Evolutionary conservation across 345 rosid species (phyloP).

Genomic region (Euphorbia lathyris): DNA sequence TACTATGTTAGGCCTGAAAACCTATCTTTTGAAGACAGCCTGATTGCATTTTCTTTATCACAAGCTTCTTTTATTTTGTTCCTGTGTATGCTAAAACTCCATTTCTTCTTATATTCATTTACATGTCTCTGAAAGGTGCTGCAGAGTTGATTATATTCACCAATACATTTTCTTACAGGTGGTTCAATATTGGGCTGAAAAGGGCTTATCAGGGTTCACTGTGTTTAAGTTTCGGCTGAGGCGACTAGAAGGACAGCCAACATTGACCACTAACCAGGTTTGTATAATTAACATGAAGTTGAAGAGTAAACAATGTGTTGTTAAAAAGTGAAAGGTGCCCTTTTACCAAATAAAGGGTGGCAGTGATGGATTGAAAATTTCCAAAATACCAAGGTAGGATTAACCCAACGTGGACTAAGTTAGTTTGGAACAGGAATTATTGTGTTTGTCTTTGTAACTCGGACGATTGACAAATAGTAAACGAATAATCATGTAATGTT

Average conservation of each 20-base stretch:
- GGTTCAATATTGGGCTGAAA: constrained; percentile 74
- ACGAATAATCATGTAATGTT: too few species aligned
- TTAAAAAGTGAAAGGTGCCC: background rate
- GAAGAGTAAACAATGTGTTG: background rate
- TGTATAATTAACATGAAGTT: background rate
- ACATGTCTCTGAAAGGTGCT: background rate
- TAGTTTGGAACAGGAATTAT: too few species aligned
- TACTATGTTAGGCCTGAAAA: background rate
- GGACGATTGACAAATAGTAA: too few species aligned
- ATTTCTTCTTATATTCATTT: background rate
- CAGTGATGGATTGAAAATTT: background rate
- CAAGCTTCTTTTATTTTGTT: background rate
- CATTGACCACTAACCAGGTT: constrained; percentile 87
- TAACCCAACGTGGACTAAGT: too few species aligned
- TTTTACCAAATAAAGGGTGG: background rate
- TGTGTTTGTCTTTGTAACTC: too few species aligned
- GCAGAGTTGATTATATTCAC: background rate
- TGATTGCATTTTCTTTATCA: background rate
- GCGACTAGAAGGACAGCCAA: constrained; percentile 75
- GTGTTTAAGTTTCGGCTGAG: constrained; percentile 69
- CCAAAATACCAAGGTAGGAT: too few species aligned
- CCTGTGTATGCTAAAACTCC: background rate
- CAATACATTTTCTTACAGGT: constrained; percentile 38
- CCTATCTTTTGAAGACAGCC: background rate
- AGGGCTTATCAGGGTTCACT: constrained; percentile 86